Evolutionary conservation across 768 basidiomycete species (phyloP), one percentile per base, ranked within the genome.

Genomic region (Tricholoma furcatifolium): DNA sequence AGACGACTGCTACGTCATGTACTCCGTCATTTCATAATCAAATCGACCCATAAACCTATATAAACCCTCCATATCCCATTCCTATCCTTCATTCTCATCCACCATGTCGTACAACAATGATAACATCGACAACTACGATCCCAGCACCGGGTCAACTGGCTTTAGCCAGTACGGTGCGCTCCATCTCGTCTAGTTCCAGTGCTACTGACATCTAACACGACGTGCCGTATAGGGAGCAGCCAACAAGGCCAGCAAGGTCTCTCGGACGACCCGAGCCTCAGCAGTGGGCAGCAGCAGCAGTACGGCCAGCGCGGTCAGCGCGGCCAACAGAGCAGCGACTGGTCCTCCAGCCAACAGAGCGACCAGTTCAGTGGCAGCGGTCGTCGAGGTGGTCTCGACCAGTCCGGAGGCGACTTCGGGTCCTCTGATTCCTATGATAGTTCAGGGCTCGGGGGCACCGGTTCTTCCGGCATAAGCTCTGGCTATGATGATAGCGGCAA

Each of bases 31-130:
- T 38, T 4, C 17, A 43, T 23, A 23, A 21, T 36, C 21, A 35
- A n/a, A n/a, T n/a, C n/a, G n/a, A n/a, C 4, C 3, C 14, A 11
- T 2, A n/a, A 20, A 18, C 10, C 3, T 53, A 59, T 59, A 59
- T 55, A 56, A 55, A 49, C 30, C 40, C 23, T 20, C 30, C 17
- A 24, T 18, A 4, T 2, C 23, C 24, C 4, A n/a, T 5, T 3
- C 2, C 6, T 11, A 2, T 2, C 24, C 1, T 3, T 21, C 24
- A 50, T 55, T 23, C 35, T 47, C 23, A 30, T 0, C 27, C 50
- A 56, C 2, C 52, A 61, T 61, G 60, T 61, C 57, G n/a, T 60
- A 50, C 54, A 54, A 57, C 36, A 51, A 51, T 3, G 43, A 48
- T 27, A 51, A 51, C 24, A 18, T 8, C 48, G 51, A 56, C 35